Evolutionary conservation across 1,139 yeast genomes (phyloP), one percentile per base, ranked within the genome.

Genomic region (Debaryomycetaceae sp.): DNA sequence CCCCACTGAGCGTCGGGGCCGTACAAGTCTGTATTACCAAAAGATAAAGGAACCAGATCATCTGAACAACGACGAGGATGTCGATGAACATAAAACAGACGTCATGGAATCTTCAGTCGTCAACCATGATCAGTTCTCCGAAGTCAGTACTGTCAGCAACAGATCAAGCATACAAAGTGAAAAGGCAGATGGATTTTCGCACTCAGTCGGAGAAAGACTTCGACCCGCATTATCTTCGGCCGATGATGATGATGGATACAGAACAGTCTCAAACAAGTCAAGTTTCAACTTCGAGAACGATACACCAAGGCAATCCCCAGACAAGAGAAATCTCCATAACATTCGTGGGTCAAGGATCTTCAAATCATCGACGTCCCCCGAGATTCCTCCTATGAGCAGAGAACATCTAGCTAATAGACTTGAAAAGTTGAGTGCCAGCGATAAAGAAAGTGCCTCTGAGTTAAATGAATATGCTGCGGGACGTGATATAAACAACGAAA

Each of bases 21-120:
- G 46, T 27, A 45, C 64, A 37, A 70, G 75, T 51, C 48, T 55
- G 4, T 74, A 72, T 56, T 73, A 72, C 51, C 55, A 59, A 35
- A 66, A 62, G 48, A 68, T 71, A 40, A 39, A 46, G 36, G 57
- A 54, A 35, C 44, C 50, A 7, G 31, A 27, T 11, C 31, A 8
- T 23, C 45, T 37, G 14, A 38, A 48, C 1, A 51, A 51, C 6
- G 51, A 49, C 17, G 47, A 49, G 11, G 54, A 49, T 31, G 51
- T 48, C n/a, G 49, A 41, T 8, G 47, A 44, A 6, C 30, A 38
- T 8, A 45, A 37, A n/a, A 30, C 34, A 9, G 39, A 24, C 24
- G 37, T 35, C 14, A 17, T 36, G 8, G 50, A 45, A 14, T 30
- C 40, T 13, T 43, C 49, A 2, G 42, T 43, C 9, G 42, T 39